Base-by-base conservation (phyloP, 805 yeast genomes). In the Clavispora fructus region DNA sequence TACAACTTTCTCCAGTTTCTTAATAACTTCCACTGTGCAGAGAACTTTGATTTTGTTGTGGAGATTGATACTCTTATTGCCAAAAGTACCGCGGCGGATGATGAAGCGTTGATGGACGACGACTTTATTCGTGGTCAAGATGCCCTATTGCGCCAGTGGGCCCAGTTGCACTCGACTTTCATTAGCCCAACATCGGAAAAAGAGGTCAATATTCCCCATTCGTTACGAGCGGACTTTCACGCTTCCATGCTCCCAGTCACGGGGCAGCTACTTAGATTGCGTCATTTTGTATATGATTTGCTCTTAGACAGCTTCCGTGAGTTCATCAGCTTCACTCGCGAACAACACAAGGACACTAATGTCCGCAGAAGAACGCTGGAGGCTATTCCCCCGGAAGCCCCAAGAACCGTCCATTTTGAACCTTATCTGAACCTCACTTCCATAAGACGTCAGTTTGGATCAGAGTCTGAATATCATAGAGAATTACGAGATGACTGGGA, bases 141-240 rank as follows among this genome's bases (percentile, higher is more conserved):
- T 42, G 35, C 25, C 11, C 50, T 50, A 4, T 48, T 39, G 23
- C 33, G 39, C 43, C 45, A 42, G n/a, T 69, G 74, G 74, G 40
- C 50, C 16, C 40, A 42, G 12, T 61, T 69, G 17, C 58, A 61
- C 46, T 48, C 52, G 32, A 51, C 47, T 28, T 69, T 62, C 50
- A 46, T 69, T 13, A 46, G 55, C n/a, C 55, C 56, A 6, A 62
- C 65, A 32, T 57, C 68, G 3, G 46, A 51, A 12, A 64, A 61
- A 45, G 74, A 69, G 45, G 58, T 69, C 45, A 69, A 69, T 42
- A 44, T 69, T 6, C 69, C 73, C 1, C 57, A 54, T 40, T 45
- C 44, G 26, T 44, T 62, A 35, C 62, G 57, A 42, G 50, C 48
- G 29, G 52, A 44, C 27, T 51, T 65, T 35, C 43, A 46, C 37